Evolutionary conservation across 805 yeast species (phyloP), one percentile per base, ranked within the genome.

Genomic region (Pichia rugopelliculosa): DNA sequence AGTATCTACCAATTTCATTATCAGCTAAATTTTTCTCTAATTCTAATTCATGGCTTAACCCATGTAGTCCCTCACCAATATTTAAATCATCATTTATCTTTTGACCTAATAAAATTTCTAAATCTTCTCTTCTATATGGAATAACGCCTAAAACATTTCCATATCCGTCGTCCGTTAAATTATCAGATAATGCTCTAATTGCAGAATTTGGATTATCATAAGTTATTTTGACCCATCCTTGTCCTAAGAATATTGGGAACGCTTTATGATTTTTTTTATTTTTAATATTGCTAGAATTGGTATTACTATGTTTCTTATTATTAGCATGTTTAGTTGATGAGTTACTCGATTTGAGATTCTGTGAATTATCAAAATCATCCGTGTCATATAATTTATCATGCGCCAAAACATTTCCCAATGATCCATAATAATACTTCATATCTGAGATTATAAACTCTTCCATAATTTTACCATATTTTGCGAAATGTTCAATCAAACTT

Each of bases 141-240:
- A 84, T 67, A 64, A 75, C 95, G 59, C 95, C 79, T 61, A 82
- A 64, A 4, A 48, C 36, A 23, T 74, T 70, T 1, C 56, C 59
- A 10, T 40, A 39, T 11, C 87, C 91, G 46, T 82, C 84, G 57
- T 83, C 77, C 6, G 81, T 74, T 12, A 73, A 64, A 4, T 96
- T 95, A 60, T 87, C 86, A 53, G 85, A 81, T 39, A 90, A 68
- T 0, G 99, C 96, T 47, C 95, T 79, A 17, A 79, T 64, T 2
- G 96, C 96, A 10, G 90, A 75, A 1, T 82, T 70, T 8, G 84
- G 77, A 49, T 81, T 82, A 48, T 80, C 84, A 63, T 79, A 93
- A 4, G 97, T 90, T 46, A 91, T 62, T 60, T 89, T 86, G n/a
- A 90, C 80, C 98, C 98, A 91, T 36, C 87, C 81, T 41, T 80